Base-by-base conservation (phyloP, 176 grass and related monocot species). In the Microstegium vimineum region DNA sequence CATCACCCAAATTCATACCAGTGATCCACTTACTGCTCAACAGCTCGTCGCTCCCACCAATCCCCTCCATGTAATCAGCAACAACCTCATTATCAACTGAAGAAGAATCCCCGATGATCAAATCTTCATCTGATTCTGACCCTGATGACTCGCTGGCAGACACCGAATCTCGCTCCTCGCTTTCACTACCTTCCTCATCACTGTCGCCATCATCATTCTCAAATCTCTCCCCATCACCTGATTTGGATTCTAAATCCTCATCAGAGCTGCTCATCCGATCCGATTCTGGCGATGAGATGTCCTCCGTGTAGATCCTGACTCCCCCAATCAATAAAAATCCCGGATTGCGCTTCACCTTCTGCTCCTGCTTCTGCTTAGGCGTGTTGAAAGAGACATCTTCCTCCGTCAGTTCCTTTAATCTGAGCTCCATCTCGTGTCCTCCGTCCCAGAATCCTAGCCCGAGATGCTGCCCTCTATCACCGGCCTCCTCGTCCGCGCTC, bases 51-150 rank as follows among this genome's bases (percentile, higher is more conserved):
- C 76, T 86, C 67, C 84, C 86, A 3, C 90, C 92, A 5, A 94
- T 87, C 36, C 94, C 94, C 73, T 92, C 86, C 77, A 97, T 87
- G 81, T 97, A 97, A 91, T 97, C 94, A 6, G 72, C 76, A 35
- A 88, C 83, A 73, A 97, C 62, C 10, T 97, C 92, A 71, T 89
- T 88, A 56, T 97, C 91, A 43, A 97, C 71, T 0, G 90, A 90
- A 20, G 90, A 91, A 43, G 77, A 82, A 77, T 86, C 47, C 18
- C 64, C 89, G 0, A 82, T 78, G 78, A 73, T 90, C 57, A 82
- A 70, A 65, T 71, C 83, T 67, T 82, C 77, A 22, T 86, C 79
- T 4, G 88, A 86, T 30, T 71, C 71, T 12, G 81, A 79, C 5
- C 25, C 80, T 16, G 75, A 84, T 2, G 66, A 78, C 6, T 85